Conservation (phyloP, 345 rosid genomes). For the Acer saccharum region DNA sequence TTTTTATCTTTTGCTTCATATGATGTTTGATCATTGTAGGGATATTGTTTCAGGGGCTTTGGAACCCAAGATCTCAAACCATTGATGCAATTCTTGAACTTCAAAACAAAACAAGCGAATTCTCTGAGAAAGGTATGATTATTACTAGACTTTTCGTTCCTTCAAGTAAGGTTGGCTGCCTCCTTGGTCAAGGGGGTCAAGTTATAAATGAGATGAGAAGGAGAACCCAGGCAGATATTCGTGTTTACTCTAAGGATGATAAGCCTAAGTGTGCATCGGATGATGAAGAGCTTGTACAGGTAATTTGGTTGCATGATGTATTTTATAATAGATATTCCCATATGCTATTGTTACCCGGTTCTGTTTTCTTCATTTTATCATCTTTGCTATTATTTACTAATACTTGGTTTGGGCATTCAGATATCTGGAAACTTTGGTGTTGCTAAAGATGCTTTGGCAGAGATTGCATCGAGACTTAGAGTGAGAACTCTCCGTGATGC, state of each 20-base stretch:
- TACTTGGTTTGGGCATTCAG: slow-evolving; percentile 35
- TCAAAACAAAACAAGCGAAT: slow-evolving; percentile 52
- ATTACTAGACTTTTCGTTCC: slow-evolving; percentile 59
- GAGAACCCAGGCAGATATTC: slow-evolving; percentile 60
- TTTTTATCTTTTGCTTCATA: slow-evolving; percentile 12
- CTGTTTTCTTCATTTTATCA: slow-evolving; percentile 7
- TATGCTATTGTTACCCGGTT: not conserved
- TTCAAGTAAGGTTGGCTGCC: slow-evolving; percentile 59
- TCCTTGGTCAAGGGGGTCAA: slow-evolving; percentile 67
- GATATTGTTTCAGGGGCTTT: slow-evolving; percentile 40
- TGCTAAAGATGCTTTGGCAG: slow-evolving; percentile 61
- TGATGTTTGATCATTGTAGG: slow-evolving; percentile 28
- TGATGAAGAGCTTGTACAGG: slow-evolving; percentile 70
- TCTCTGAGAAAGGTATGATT: slow-evolving; percentile 44
- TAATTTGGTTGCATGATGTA: slow-evolving; percentile 18
- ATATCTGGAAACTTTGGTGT: slow-evolving; percentile 53
- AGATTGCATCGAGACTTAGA: slow-evolving; percentile 52
- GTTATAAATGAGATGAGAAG: slow-evolving; percentile 69
- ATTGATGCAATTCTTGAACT: slow-evolving; percentile 63
- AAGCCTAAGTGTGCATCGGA: slow-evolving; percentile 55
- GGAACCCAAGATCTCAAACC: slow-evolving; percentile 52
- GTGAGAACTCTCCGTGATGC: slow-evolving; percentile 53
- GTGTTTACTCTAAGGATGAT: slow-evolving; percentile 57
- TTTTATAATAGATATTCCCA: not conserved
- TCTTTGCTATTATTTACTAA: slow-evolving; percentile 9